Base-by-base conservation (phyloP, 257 asterid species). In the Capsicum pubescens region DNA sequence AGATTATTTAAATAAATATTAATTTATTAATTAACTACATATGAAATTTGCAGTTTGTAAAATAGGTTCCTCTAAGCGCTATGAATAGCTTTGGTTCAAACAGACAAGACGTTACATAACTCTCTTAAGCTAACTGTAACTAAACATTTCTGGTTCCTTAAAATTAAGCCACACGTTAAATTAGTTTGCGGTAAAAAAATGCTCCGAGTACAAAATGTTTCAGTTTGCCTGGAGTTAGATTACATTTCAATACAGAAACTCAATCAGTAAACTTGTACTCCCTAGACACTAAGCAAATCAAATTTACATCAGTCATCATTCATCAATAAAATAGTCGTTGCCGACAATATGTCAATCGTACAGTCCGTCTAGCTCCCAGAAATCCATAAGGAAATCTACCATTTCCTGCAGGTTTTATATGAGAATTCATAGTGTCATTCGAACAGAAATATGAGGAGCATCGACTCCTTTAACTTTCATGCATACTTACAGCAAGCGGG, bases 401-500 rank as follows among this genome's bases (percentile, higher is more conserved):
- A 90, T 87, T 86, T 88, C 90, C 91, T 88, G 89, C 77, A 44
- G 79, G n/a, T 55, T 85, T 17, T 44, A 11, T 42, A 72, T 72
- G 80, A 48, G 59, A 17, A 48, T 6, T 11, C 42, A 6, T 19
- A 19, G 60, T 48, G 80, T 48, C 80, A 72, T 48, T 72, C 60
- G 48, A 72, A 48, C 60, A 72, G 17, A 48, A 48, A 6, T 19
- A 19, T 48, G 16, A 46, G 60, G 19, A 72, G 60, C 80, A 48
- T n/a, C 48, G 60, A 48, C 80, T 19, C 19, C 80, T n/a, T 26
- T 15, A 19, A 5, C 50, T 5, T 57, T 21, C 70, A 84, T 48
- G 60, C 13, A 56, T 68, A 90, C 97, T 91, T 90, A 96, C 99
- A 17, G 88, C 87, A 26, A 96, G 95, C 1, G 97, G 95, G 68